Conservation (phyloP, 2,329 filamentous ascomycete genomes). For the Arthrobotrys sinensis region DNA sequence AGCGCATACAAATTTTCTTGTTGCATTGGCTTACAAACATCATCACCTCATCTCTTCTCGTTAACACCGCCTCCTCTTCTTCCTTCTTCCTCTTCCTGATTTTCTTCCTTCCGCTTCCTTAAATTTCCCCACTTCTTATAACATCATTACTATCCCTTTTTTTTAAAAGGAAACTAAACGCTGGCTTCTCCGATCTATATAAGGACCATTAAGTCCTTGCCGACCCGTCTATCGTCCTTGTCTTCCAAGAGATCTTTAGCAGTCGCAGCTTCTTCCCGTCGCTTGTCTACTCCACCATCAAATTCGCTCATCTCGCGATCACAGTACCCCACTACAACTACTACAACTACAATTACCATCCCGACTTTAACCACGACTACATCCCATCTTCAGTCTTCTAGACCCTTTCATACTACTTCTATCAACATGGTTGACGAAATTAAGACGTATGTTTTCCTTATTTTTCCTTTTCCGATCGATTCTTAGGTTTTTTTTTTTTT, state of each 20-base stretch:
- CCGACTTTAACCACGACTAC: not conserved
- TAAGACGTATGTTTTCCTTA: constrained; percentile 34
- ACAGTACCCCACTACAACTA: not conserved
- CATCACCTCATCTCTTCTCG: constrained; percentile 21
- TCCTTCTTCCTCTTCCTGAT: not conserved
- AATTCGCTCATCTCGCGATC: constrained; percentile 40
- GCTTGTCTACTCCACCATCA: not conserved
- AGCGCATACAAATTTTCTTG: not conserved
- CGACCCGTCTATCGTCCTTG: constrained; percentile 31
- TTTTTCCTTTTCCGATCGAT: not conserved
- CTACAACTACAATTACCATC: not conserved
- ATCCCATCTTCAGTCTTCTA: constrained; percentile 6
- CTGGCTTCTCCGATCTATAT: constrained; percentile 51
- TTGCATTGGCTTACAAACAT: constrained; percentile 2
- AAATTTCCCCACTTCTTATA: not conserved
- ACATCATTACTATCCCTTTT: not conserved
- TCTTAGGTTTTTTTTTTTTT: not conserved
- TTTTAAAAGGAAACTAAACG: constrained; percentile 4
- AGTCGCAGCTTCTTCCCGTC: constrained; percentile 2
- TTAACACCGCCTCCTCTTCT: constrained; percentile 2
- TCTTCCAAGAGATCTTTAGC: constrained; percentile 27
- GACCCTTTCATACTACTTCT: constrained; percentile 32
- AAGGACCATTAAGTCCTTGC: constrained; percentile 53
- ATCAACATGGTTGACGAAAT: constrained; percentile 61
- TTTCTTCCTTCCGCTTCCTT: constrained; percentile 9